Conservation (phyloP, 371 early-diverging fungal species). For the Neoconidiobolus thromboides region DNA sequence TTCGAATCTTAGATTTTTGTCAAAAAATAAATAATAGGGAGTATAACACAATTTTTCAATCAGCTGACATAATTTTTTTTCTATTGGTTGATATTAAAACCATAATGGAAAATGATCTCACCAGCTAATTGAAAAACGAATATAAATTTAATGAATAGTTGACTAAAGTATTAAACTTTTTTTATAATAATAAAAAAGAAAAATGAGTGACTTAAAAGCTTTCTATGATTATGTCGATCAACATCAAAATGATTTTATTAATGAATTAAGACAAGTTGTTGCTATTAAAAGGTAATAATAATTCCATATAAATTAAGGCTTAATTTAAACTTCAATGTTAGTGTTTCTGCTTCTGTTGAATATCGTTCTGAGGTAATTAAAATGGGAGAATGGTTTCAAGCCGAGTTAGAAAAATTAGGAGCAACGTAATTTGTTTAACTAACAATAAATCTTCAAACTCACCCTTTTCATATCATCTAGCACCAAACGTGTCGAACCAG, state of each 20-base stretch:
- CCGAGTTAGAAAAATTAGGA: slow-evolving; percentile 53
- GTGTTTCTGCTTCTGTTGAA: slow-evolving; percentile 59
- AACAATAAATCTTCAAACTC: not conserved
- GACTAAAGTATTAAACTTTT: too few species aligned
- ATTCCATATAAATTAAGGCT: not conserved
- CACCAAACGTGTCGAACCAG: slow-evolving; percentile 45
- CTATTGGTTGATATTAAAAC: too few species aligned
- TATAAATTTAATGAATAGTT: too few species aligned
- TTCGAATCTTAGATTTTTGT: too few species aligned
- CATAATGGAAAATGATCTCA: too few species aligned
- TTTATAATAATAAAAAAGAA: not conserved
- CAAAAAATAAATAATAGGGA: too few species aligned
- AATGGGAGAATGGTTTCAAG: slow-evolving; percentile 77
- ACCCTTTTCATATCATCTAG: not conserved
- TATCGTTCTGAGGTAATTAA: slow-evolving; percentile 69
- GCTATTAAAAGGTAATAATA: slow-evolving; percentile 65
- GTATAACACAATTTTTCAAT: too few species aligned
- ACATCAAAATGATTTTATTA: slow-evolving; percentile 59
- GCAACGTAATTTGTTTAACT: slow-evolving; percentile 21
- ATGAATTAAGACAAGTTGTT: slow-evolving; percentile 73
- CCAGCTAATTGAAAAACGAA: too few species aligned
- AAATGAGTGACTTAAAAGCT: slow-evolving; percentile 13
- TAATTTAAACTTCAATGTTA: slow-evolving; percentile 12
- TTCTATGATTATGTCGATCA: slow-evolving; percentile 60
- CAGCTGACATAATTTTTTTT: too few species aligned